Base-by-base conservation (phyloP, 208 protist genomes). In the Trypanosoma platydactyli region DNA sequence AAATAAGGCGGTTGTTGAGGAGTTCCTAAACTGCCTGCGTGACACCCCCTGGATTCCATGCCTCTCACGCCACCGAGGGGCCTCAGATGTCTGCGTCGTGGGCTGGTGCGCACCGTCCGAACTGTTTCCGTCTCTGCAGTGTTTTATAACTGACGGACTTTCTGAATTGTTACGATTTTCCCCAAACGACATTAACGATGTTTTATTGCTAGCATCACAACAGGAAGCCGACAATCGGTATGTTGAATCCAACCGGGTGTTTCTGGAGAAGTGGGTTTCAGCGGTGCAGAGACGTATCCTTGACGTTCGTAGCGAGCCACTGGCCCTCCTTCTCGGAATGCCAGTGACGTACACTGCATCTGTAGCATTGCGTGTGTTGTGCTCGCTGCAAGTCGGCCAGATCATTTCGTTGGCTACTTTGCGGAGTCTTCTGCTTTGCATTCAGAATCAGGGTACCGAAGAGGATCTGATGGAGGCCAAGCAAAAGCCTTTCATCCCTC, bases 1-100 rank as follows among this genome's bases (percentile, higher is more conserved):
- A n/a, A 3, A 55, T 9, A 20, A 29, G 7, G 44, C n/a, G 42
- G 40, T 1, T 27, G n/a, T 72, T 24, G 58, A 24, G 7, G 44
- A 46, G 1, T 12, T 67, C 24, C 27, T 73, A 29, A 4, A 52
- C 0, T 15, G 15, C 25, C 22, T 73, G 44, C 29, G 24, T 33
- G 29, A 62, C 46, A 49, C 48, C 1, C 35, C 20, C 3, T 73
- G 68, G 68, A 48, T 73, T 9, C 68, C 68, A 11, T 61, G 18
- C 25, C 20, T 73, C 2, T 49, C 44, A 30, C 52, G 13, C 24
- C 5, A 22, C 38, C 16, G 30, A 24, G 29, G 50, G 2, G 25
- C 0, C 9, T 41, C 29, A 30, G 24, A 11, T 30, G 0, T 65
- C 18, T 35, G 22, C 46, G 58, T 61, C 0, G 41, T 40, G 3